Evolutionary conservation across 352 stramenopile species (phyloP), one percentile per base, ranked within the genome.

Genomic region (Halophytophthora batemanensis): DNA sequence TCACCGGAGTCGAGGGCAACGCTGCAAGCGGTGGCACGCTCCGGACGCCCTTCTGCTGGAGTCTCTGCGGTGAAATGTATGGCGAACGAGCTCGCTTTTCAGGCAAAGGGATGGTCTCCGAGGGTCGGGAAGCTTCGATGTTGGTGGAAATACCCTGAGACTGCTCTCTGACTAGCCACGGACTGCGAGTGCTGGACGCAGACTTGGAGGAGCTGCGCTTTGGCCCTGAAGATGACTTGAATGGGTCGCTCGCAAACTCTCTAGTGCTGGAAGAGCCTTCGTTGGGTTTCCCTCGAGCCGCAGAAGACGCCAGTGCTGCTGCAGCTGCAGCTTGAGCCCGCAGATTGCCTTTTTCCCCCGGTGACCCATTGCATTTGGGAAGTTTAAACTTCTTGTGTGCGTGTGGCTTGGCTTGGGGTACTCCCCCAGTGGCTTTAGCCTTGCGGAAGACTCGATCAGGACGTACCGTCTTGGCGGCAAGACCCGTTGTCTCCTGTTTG

Each of bases 361-460:
- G 58, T 8, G 67, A 78, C 19, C 71, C 68, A 3, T 81, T 61
- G 21, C 68, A 81, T 5, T 74, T 53, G 0, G 71, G 71, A 10
- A 81, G 61, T 10, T 31, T 55, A 40, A 78, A 76, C 17, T 71
- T 62, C 31, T 71, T 69, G 23, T 63, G 71, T 15, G 55, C 47
- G 36, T 78, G 71, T 15, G 67, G 67, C 35, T 76, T 78, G 7
- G 71, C 48, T 25, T 61, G 71, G 10, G 62, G 41, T n/a, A 66
- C 28, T n/a, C 64, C 57, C 11, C 66, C 65, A 4, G 61, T 63
- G 29, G 69, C 28, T 35, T 62, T 52, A 22, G 57, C 45, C 45
- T 81, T 81, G 34, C 62, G 49, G 35, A 81, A 81, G 2, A 78
- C 56, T 15, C 62, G 68, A 54, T 81, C 68, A 17, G 67, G 56